Evolutionary conservation across 148 eudicot species (phyloP), one percentile per base, ranked within the genome.

Genomic region (Camellia japonica): DNA sequence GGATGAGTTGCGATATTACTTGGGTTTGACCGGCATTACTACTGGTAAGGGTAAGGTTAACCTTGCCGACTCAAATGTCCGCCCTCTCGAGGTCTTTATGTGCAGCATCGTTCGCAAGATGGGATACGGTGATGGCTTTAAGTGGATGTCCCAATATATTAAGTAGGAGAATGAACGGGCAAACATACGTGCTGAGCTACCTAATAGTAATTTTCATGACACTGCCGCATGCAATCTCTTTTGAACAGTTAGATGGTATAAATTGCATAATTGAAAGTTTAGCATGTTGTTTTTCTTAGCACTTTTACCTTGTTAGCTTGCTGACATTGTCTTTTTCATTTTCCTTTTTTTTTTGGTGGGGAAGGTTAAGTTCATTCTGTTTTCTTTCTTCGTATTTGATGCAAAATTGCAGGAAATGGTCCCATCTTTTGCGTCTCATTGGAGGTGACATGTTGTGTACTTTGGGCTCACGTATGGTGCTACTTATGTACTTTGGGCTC

Each of bases 121-220:
- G 90, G 90, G 90, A 41, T 88, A 88, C 62, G 88, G 90, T 56
- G 88, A 88, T 3, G 90, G 85, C 0, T 88, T 88, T 81, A 85
- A 81, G 75, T 85, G 90, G 90, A 72, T 88, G 8, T 85, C 88
- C 19, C 85, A 85, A 13, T 85, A 88, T 63, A 85, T 85, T 78
- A 83, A 78, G 58, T 81, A 75, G 81, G 16, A 49, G 56, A 70
- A 49, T 47, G 56, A 42, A 42, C 2, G 14, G 23, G 7, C 56
- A 44, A 70, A 0, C 56, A 16, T 7, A 70, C 10, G 2, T 70
- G 20, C 74, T 18, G n/a, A 9, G 19, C 15, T n/a, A 47, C 55
- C 10, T 9, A 1, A 70, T 7, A 3, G 38, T 10, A 47, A 47
- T 18, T 47, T 70, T 70, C 13, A 47, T 70, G 38, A 14, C 30